Evolutionary conservation across 192 early-diverging fungal genomes (phyloP).

Genomic region (Coemansia javaensis): DNA sequence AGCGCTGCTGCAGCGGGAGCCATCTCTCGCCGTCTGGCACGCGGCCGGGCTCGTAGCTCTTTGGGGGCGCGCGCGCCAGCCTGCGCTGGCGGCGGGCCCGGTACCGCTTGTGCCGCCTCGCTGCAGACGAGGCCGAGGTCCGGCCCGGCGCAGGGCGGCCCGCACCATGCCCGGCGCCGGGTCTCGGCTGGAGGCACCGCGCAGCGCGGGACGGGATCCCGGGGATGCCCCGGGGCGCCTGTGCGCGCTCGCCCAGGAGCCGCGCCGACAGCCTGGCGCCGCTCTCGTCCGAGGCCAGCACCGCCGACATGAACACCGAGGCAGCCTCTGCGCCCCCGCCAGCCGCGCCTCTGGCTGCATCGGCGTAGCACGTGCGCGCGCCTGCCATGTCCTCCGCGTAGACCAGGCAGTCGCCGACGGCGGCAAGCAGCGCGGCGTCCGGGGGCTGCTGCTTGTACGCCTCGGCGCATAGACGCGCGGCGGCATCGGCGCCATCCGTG

Average conservation of each 20-base stretch:
- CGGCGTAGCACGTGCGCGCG: constrained; percentile 13
- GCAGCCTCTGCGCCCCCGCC: background rate
- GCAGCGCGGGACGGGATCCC: constrained; percentile 21
- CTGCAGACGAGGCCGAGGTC: background rate
- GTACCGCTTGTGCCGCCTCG: constrained; percentile 4
- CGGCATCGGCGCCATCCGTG: constrained; percentile 5
- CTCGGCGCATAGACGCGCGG: constrained; percentile 12
- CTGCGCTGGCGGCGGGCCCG: constrained; percentile 29
- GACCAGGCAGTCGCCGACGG: constrained; percentile 28
- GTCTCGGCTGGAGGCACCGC: constrained; percentile 23
- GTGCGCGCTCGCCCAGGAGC: constrained; percentile 11
- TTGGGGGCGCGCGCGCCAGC: constrained; percentile 27
- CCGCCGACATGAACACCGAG: constrained; percentile 13
- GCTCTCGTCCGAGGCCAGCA: constrained; percentile 6
- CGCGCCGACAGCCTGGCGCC: constrained; percentile 2
- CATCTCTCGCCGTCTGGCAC: constrained; percentile 39
- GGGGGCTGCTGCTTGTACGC: background rate
- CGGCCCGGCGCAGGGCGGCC: too few relatives aligned
- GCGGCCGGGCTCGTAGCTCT: constrained; percentile 28
- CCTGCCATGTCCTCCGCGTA: constrained; percentile 18
- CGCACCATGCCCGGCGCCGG: too few relatives aligned
- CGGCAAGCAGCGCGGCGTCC: constrained; percentile 11
- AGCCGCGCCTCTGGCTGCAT: constrained; percentile 1
- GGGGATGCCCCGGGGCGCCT: constrained; percentile 9
- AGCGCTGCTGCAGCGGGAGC: constrained; percentile 47